Percentiles rank a stretch among this genome's conserved stretches.
phyloP scores from a whole-genome alignment of 345 rosid genomes.

The Arabis hirsuta region DNA sequence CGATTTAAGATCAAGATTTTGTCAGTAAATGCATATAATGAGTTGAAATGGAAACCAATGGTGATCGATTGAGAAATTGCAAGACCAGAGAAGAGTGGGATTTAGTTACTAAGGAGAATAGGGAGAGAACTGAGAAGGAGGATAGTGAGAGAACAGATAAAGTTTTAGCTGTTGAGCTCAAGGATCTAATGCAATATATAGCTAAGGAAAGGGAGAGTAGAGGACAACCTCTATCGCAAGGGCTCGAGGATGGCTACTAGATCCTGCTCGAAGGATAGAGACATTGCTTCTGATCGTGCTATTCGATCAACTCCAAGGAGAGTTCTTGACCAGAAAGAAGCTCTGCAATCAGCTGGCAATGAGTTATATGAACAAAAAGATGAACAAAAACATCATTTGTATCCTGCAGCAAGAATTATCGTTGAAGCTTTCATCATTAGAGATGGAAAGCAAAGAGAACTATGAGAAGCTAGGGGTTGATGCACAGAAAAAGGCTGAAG shows the following conservation, averaged over 20 bases:
- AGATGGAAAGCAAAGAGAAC: no score
- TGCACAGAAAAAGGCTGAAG: no score
- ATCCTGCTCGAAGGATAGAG: no score
- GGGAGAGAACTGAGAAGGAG: neutral
- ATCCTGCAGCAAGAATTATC: slow-evolving; percentile 66
- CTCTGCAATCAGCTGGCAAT: slow-evolving; percentile 50
- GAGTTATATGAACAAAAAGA: slow-evolving; percentile 52
- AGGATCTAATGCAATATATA: neutral
- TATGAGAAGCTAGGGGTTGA: no score
- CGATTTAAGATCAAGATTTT: neutral
- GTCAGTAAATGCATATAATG: neutral
- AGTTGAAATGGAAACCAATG: neutral
- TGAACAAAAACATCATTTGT: slow-evolving; percentile 54
- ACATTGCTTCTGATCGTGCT: slow-evolving; percentile 42
- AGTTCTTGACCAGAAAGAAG: slow-evolving; percentile 64
- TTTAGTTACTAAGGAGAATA: neutral
- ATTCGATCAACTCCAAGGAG: slow-evolving; percentile 58
- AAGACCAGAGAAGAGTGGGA: neutral
- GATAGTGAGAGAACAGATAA: neutral
- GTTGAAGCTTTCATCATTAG: slow-evolving; percentile 41
- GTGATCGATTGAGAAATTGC: neutral
- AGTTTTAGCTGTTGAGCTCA: neutral
- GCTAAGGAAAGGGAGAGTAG: no score
- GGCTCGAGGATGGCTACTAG: no score
- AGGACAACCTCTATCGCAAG: no score